Conservation (phyloP, 78 protist genomes). For the Diacronema lutheri region DNA sequence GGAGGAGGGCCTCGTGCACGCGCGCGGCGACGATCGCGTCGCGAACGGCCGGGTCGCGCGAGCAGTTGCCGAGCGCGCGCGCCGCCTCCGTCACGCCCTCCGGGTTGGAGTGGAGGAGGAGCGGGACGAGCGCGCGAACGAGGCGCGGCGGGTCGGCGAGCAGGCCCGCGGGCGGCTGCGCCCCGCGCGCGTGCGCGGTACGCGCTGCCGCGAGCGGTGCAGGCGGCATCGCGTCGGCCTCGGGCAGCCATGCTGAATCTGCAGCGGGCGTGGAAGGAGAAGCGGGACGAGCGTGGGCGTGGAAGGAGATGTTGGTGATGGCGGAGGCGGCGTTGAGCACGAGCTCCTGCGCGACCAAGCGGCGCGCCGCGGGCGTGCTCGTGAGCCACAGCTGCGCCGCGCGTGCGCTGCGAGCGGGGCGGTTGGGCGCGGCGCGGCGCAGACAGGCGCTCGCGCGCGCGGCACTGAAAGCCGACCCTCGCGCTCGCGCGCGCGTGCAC, state of each 20-base stretch:
- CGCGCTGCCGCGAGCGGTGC: too few species aligned
- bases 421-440: not conserved
- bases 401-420: too few species aligned
- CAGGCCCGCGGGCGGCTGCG: not conserved
- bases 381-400: not conserved
- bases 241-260: too few species aligned
- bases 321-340: constrained; percentile 14
- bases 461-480: not conserved
- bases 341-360: constrained; percentile 6
- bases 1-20: constrained; percentile 23
- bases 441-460: not conserved
- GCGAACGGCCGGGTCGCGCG: constrained; percentile 23
- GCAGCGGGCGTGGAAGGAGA: too few species aligned
- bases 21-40: not conserved
- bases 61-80: constrained; percentile 49
- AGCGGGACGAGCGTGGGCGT: too few species aligned
- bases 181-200: not conserved
- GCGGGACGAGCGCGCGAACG: not conserved
- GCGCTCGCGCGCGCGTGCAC: not conserved
- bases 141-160: not conserved
- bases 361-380: not conserved
- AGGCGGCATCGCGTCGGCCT: too few species aligned
- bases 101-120: constrained; percentile 7
- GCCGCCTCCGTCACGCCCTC: constrained; percentile 34
- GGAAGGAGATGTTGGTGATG: constrained; percentile 33